Base-by-base conservation (phyloP, 495 filamentous ascomycete genomes). In the Trichoderma gamsii region DNA sequence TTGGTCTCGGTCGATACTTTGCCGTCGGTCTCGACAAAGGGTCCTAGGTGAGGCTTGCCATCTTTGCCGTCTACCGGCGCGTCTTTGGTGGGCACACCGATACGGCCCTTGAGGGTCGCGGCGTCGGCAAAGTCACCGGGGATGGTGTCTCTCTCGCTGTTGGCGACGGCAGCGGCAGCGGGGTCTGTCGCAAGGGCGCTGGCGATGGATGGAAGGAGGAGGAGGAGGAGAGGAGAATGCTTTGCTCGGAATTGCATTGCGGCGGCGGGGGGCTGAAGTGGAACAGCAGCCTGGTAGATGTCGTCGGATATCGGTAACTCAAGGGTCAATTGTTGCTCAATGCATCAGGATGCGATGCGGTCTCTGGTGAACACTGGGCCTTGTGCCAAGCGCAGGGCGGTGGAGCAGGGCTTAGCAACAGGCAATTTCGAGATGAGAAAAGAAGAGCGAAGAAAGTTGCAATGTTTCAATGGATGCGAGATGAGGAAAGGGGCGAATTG, bases 41-140 rank as follows among this genome's bases (percentile, higher is more conserved):
- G 95, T 11, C 95, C 95, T 29, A 87, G 86, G 76, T 99, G 95
- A 41, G 95, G 95, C 81, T 92, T 93, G 32, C 95, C 95, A 83
- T 99, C 95, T 70, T 92, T 90, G 43, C 95, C 96, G 76, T 99
- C 95, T 7, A 98, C 90, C 1, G 96, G 95, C 70, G 92, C 92
- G 81, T 95, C 88, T 79, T 91, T 92, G 69, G 91, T 93, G 64
- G 90, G 91, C 70, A 82, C 69, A 6, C 79, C 81, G 65, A 72
- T 64, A 67, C 77, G 75, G 29, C 76, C 76, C 46, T 79, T 79
- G 64, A 72, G 70, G 70, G 77, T 77, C 41, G 69, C 76, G 25
- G 69, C 46, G 18, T 73, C 49, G 52, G 74, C 63, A 52, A 68
- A 66, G 32, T 74, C n/a, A 38, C 59, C 27, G 13, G 68, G 23